Base-by-base conservation (phyloP, 2,329 filamentous ascomycete genomes). In the Pseudomassariella vexata region DNA sequence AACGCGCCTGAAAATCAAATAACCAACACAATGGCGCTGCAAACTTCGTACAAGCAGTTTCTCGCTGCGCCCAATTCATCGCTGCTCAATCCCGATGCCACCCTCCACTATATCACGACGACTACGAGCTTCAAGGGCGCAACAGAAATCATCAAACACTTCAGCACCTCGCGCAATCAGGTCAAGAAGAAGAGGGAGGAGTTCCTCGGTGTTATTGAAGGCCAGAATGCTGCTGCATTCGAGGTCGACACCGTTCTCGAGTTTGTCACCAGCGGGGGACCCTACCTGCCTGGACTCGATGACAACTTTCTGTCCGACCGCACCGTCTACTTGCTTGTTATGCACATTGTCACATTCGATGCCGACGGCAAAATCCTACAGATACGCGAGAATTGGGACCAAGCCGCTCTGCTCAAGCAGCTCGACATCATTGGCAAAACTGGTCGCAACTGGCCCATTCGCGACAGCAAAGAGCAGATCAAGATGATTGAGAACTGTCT, bases 361-460 rank as follows among this genome's bases (percentile, higher is more conserved):
- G 55, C 60, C 44, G 61, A 82, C 28, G 76, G 79, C 56, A 88
- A 86, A 64, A 95, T 98, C 54, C 59, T 73, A 38, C 86, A 92
- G 57, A 85, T 96, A 43, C 85, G 90, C 47, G 77, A 90, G 46
- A 86, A 83, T 57, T 98, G 92, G 92, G 92, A 98, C 57, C 92
- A 98, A 60, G 89, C 81, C 39, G 83, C 87, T 33, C 75, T 98
- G 24, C 75, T 98, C 45, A 96, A 92, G 65, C 83, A 94, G 59
- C 74, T 95, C 42, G 89, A 95, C 41, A 80, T 95, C 35, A 96
- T 98, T 59, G 90, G 92, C 50, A 82, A 81, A 54, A 82, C 83
- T 33, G 86, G 85, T 35, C 85, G 83, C 57, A 94, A 92, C 62
- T 98, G 92, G 92, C 92, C 92, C 34, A 94, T 98, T 53, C 78